Evolutionary conservation across 768 basidiomycete species (phyloP), one percentile per base, ranked within the genome.

Genomic region (Russula abietina): DNA sequence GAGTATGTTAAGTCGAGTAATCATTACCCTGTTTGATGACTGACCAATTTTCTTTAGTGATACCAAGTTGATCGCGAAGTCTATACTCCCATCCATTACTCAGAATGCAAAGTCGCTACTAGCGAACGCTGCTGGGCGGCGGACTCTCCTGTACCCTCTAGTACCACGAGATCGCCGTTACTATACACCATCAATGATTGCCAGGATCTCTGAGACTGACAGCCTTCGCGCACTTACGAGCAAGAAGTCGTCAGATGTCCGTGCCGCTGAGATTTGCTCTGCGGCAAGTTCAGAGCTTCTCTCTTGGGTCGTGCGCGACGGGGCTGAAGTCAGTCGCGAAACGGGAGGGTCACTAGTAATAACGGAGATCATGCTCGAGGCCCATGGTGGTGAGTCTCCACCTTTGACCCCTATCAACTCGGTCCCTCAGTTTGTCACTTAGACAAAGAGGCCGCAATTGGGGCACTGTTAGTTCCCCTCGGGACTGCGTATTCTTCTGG

Each of bases 31-130:
- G 22, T 61, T 36, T 14, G 33, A 41, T 60, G 5, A 61, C 2
- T 36, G 33, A 36, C 36, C 17, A 17, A 48, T 41, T 48, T 53
- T 43, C 57, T 41, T 2, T 70, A 94, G 91, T 68, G 93, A 98
- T 71, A 98, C 94, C 2, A 98, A 96, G 76, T 81, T 95, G 49
- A 82, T 89, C 38, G 79, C 84, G 16, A 96, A 95, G 76, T 84
- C 86, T 0, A 76, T 98, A 39, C 79, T 95, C 1, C 74, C 85
- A 1, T 85, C 88, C 57, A 86, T 95, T 55, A 83, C 81, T 24
- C 71, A 79, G 0, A 74, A 82, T 43, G 82, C 85, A 7, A 73
- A 81, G 26, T 82, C 81, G 14, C 77, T 93, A 6, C 82, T 83
- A 67, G 68, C 74, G 17, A 82, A 78, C 45, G 75, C 86, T 22